Evolutionary conservation across 345 rosid genomes (phyloP), one percentile per base, ranked within the genome.

Genomic region (Gossypium mustelinum): DNA sequence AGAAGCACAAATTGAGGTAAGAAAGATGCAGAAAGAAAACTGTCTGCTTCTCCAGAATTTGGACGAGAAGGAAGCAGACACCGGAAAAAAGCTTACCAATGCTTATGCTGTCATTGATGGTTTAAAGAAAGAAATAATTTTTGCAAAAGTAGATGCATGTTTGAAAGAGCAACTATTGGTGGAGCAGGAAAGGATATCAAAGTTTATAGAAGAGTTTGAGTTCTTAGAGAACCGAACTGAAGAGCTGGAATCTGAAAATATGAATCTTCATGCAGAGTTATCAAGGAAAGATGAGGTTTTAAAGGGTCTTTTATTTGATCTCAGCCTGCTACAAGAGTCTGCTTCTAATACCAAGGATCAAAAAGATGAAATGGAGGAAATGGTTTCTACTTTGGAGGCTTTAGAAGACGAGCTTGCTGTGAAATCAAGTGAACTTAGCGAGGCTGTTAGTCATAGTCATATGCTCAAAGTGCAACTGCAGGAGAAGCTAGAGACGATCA

Each of bases 311-410:
- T 84, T 81, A 78, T 95, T 95, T 86, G 97, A 95, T 82, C 82
- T 92, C 67, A 89, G 96, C 82, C 81, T 91, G 75, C 77, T 94
- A 79, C 99, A 94, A 78, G 99, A 92, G 75, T 91, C 99, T 77
- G 93, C 96, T 70, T 92, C 98, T 65, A 88, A 77, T 73, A 81
- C 85, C 17, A 89, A 80, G 74, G 99, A 95, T 79, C 88, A 86
- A 79, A 90, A 90, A 80, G 98, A 92, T 83, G 89, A 89, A 82
- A 82, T 92, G 64, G 87, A 86, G 76, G 93, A 88, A 79, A 80
- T 92, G 82, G 79, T 79, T 79, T 84, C 85, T 78, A 80, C 84
- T 54, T 65, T 89, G 77, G 90, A 88, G 88, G 86, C 86, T 54
- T 82, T 89, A 73, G 97, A 92, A 82, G 86, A 86, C 55, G 85